Evolutionary conservation across 306 rosid genomes (phyloP), one percentile per base, ranked within the genome.

Genomic region (Abrus pulchellus): DNA sequence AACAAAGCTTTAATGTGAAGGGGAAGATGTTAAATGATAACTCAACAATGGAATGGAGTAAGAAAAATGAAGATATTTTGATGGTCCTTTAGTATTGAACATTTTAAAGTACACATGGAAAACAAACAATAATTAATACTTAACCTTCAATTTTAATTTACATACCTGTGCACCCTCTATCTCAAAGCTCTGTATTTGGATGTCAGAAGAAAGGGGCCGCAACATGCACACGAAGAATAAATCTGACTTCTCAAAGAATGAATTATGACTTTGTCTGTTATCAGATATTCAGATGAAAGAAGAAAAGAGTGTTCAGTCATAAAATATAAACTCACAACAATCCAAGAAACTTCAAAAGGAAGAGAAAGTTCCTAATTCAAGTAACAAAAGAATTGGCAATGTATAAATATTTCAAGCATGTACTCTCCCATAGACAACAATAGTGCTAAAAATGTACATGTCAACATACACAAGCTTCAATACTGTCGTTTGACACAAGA

Each of bases 241-340:
- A 76, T 90, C 90, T 1, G 97, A 93, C 88, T 93, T 93, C 80
- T 84, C 92, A 71, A 84, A 91, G 78, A 90, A 91, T 53, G 85
- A 44, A 66, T 84, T 76, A 81, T 84, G 92, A 57, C 82, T 88
- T 67, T 91, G 90, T 75, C 97, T 93, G 89, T 76, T 73, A 80
- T 74, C 53, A 68, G 57, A 44, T 75, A 80, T 82, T 74, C 57
- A 72, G 77, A 52, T 36, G 34, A 80, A 73, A 56, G 32, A 74
- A 52, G 48, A 48, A 45, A 67, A 52, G 45, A 56, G 40, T 60
- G 34, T 14, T 54, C 44, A 47, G 55, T 38, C 61, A 36, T 29
- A 38, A 3, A 41, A 29, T 52, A 3, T 36, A 59, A 68, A 50
- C 55, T 77, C 13, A 9, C 33, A 45, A 6, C 28, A 52, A 61